phyloP scores from a whole-genome alignment of 768 basidiomycete genomes.

The Nidula microcarpa region DNA sequence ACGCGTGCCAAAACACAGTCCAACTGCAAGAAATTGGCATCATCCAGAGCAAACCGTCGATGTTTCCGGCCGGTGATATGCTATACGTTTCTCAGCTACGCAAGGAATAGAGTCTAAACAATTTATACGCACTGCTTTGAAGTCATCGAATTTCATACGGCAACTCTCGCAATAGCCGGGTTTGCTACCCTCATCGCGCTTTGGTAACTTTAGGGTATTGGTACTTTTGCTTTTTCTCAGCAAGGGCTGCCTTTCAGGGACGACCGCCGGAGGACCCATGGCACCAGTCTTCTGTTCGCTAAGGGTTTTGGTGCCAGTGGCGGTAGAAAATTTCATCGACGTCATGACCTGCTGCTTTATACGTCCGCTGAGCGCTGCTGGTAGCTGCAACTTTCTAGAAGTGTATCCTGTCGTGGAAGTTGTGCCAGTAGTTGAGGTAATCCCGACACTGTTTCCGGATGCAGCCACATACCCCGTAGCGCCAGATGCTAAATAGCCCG shows the following conservation, averaged over 20 bases:
- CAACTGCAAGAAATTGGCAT: constrained; percentile 73
- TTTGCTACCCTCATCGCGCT: constrained; percentile 82
- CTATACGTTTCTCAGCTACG: constrained; percentile 32
- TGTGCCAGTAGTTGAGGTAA: constrained; percentile 89
- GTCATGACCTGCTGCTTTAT: constrained; percentile 67
- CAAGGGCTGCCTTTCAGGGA: constrained; percentile 49
- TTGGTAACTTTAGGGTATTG: constrained; percentile 70
- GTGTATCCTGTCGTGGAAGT: constrained; percentile 59
- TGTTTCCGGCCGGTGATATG: constrained; percentile 74
- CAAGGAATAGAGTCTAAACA: constrained; percentile 2
- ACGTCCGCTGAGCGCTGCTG: constrained; percentile 50
- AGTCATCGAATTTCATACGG: constrained; percentile 84
- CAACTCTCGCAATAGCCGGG: constrained; percentile 99
- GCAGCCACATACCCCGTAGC: constrained; percentile 71
- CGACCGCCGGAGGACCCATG: constrained; percentile 69
- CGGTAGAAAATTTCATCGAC: constrained; percentile 45
- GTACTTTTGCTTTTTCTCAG: constrained; percentile 80
- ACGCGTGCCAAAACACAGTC: constrained; percentile 73
- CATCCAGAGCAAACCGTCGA: constrained; percentile 75
- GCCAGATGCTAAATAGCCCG: constrained; percentile 65
- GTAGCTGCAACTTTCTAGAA: constrained; percentile 44
- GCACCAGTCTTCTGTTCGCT: constrained; percentile 23
- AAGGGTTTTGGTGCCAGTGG: constrained; percentile 14
- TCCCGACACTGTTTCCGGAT: constrained; percentile 90
- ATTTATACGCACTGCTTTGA: constrained; percentile 59